Evolutionary conservation across 2,329 filamentous ascomycete genomes (phyloP), one percentile per base, ranked within the genome.

Genomic region (Pestalotiopsis sp.): DNA sequence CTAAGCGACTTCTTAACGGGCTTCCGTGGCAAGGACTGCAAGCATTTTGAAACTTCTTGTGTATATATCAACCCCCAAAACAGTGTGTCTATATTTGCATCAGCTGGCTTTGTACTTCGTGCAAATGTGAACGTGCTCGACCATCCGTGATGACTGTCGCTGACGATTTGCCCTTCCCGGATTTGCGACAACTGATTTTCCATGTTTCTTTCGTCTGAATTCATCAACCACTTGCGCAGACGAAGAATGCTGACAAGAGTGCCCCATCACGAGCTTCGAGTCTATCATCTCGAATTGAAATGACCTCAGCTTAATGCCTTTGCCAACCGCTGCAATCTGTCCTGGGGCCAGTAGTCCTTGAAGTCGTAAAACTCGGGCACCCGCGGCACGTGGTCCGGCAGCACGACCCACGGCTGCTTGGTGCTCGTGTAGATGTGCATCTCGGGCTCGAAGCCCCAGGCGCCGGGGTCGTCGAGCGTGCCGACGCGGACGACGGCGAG

Each of bases 351-450:
- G 36, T 60, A 59, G 27, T 66, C 64, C 31, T 56, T n/a, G 31
- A 20, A 17, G 12, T 66, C n/a, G 36, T 66, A 66, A 49, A 60
- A 60, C 56, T 61, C 57, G 4, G 27, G 6, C 52, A 66, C 36
- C 4, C 27, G 36, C 3, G 57, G 57, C 38, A 66, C 64, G 4
- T 66, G 52, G 23, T 14, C 64, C 9, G 3, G 31, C 36, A 66
- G 20, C 3, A 59, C 23, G 4, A 66, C 27, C 64, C 64, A 66
- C 11, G 57, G 64, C 64, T 66, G 64, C 49, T 66, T 59, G 25
- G 52, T 66, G 5, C n/a, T 27, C 13, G 64, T 66, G 20, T 60
- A 66, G 1, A 66, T 66, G 13, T 66, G 64, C 64, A 66, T 66
- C 20, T 66, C 64, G 13, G 64, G 64, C 52, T 25, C 41, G 31